Percentiles rank a stretch among this genome's conserved stretches.
phyloP scores from a whole-genome alignment of 2,329 filamentous ascomycete genomes.

The Massarina eburnea region DNA sequence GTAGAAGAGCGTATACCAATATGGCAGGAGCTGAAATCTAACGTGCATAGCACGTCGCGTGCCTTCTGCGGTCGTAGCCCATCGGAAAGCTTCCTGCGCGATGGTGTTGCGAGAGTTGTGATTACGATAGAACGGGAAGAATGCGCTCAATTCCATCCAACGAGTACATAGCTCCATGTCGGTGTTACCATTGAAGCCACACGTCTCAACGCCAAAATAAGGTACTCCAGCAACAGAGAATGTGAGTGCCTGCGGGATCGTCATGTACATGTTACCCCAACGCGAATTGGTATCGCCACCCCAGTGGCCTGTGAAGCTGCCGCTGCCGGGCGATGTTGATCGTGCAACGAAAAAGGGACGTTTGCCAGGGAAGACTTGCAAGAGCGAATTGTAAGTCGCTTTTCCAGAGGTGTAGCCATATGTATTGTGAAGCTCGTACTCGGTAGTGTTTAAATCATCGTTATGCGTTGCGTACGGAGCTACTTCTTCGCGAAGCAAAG shows the following conservation, averaged over 20 bases:
- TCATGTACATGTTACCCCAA: constrained; percentile 71
- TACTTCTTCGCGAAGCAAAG: constrained; percentile 19
- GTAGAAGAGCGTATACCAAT: constrained; percentile 64
- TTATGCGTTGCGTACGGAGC: constrained; percentile 1
- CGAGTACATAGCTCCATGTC: constrained; percentile 70
- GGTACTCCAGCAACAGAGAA: constrained; percentile 68
- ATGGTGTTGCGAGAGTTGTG: constrained; percentile 68
- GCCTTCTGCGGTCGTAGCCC: constrained; percentile 63
- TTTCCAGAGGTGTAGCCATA: constrained; percentile 71
- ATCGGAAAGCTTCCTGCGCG: constrained; percentile 57
- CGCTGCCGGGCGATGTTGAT: constrained; percentile 71
- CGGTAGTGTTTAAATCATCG: neutral
- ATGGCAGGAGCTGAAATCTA: constrained; percentile 61
- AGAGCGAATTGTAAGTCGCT: constrained; percentile 69
- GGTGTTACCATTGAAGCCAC: constrained; percentile 69
- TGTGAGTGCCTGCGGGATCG: constrained; percentile 71
- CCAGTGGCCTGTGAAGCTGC: constrained; percentile 57
- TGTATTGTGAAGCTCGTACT: constrained; percentile 57
- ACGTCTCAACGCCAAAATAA: constrained; percentile 71
- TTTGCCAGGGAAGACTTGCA: constrained; percentile 66
- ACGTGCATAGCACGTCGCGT: constrained; percentile 69
- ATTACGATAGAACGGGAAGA: constrained; percentile 73
- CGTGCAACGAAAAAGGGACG: constrained; percentile 71
- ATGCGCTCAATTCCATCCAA: constrained; percentile 72
- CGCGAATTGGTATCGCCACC: constrained; percentile 65